These are phyloP conservation scores for Purpureocillium lavendulum DNA, from an alignment of 2,329 filamentous ascomycete species.

Conservation along the genomic window DNA sequence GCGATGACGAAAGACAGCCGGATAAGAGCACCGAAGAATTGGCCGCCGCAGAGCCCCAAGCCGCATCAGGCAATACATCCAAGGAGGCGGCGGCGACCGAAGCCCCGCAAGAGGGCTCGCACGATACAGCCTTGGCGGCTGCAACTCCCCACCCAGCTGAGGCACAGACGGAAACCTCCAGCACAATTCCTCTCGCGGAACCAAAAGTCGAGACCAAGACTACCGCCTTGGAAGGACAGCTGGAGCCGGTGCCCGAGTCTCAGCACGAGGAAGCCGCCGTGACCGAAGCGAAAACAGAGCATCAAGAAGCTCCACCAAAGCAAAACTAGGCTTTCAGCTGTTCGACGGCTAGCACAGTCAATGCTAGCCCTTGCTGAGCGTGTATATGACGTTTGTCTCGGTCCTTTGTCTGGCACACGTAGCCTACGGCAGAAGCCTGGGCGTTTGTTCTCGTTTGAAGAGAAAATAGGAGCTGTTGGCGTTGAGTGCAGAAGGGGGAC, in stretches of 20 bases:
- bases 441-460: too few species aligned
- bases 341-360: too few species aligned
- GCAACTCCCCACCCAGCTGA: background rate
- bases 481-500: too few species aligned
- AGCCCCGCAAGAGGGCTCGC: background rate
- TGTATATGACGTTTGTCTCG: too few species aligned
- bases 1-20: slow-evolving; percentile 11
- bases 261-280: background rate
- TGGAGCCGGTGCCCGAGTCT: background rate
- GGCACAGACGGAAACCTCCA: background rate
- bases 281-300: background rate
- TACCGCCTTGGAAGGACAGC: background rate
- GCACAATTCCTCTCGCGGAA: too few species aligned
- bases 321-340: background rate
- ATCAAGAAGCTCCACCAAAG: background rate
- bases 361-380: too few species aligned
- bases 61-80: background rate
- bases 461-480: too few species aligned
- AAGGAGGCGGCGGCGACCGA: background rate
- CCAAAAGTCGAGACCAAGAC: background rate
- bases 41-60: background rate
- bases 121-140: background rate
- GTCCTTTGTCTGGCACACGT: too few species aligned
- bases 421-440: too few species aligned
- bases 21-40: slow-evolving; percentile 1